phyloP scores from a whole-genome alignment of 176 grass and related monocot species.

The Bolboschoenus planiculmis region DNA sequence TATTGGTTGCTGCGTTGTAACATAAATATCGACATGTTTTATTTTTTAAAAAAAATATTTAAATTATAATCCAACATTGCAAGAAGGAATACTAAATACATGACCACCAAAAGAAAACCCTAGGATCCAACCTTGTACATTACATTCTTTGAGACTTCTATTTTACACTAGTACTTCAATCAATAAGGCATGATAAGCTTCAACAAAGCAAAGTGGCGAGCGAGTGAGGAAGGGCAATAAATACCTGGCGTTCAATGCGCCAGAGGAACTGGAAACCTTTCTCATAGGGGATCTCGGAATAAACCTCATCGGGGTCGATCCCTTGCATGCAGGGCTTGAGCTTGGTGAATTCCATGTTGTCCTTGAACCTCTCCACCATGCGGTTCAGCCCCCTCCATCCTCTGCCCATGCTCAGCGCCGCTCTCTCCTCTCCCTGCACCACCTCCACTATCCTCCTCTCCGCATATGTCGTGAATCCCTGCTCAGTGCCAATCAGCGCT shows the following conservation, averaged over 20 bases:
- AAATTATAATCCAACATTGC: no score
- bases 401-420: constrained; percentile 68
- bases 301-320: constrained; percentile 77
- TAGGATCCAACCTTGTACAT: neutral
- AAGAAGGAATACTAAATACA: neutral
- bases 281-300: constrained; percentile 90
- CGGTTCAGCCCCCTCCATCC: constrained; percentile 78
- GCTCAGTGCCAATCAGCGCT: neutral
- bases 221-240: neutral
- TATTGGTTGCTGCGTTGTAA: neutral
- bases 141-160: neutral
- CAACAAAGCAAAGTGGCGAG: neutral
- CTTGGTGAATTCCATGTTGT: constrained; percentile 96
- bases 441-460: constrained; percentile 96
- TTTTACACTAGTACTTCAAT: neutral
- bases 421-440: constrained; percentile 76
- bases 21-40: neutral
- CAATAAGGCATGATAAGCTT: neutral
- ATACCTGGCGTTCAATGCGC: constrained; percentile 88
- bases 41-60: neutral
- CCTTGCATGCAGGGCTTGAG: constrained; percentile 81
- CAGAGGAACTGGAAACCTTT: constrained; percentile 97
- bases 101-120: neutral
- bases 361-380: constrained; percentile 83
- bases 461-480: constrained; percentile 94